Evolutionary conservation across 352 stramenopile species (phyloP).

Genomic region (Pythium periplocum): DNA sequence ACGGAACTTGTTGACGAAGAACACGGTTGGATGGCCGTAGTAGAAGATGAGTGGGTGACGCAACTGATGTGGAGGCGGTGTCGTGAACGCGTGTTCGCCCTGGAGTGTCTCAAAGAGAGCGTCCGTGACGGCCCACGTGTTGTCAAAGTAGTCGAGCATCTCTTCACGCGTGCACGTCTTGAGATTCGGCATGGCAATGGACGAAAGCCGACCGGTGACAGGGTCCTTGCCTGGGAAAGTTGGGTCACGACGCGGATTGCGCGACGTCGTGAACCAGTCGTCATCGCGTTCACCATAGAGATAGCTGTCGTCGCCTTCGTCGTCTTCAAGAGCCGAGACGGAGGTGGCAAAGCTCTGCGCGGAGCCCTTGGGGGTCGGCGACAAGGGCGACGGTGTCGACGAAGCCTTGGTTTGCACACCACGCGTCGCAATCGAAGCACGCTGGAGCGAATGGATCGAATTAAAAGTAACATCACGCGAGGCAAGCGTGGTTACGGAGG

Average conservation of each 20-base stretch:
- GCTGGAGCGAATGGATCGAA: constrained; percentile 10
- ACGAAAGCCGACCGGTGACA: constrained; percentile 35
- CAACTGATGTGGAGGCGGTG: constrained; percentile 89
- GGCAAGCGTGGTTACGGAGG: constrained; percentile 23
- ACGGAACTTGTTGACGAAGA: constrained; percentile 97
- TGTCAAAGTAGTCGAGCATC: constrained; percentile 94
- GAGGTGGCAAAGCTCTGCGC: constrained; percentile 12
- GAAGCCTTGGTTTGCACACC: constrained; percentile 15
- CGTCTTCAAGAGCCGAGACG: constrained; percentile 16
- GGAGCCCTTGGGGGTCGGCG: neutral
- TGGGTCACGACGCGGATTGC: constrained; percentile 47
- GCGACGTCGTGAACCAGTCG: constrained; percentile 71
- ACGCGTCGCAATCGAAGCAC: neutral
- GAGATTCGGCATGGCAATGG: constrained; percentile 84
- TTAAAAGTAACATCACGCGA: constrained; percentile 7
- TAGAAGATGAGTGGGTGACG: constrained; percentile 98
- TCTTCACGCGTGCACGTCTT: constrained; percentile 71
- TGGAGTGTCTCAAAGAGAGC: constrained; percentile 91
- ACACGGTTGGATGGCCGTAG: constrained; percentile 94
- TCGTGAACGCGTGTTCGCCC: constrained; percentile 87
- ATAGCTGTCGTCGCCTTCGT: constrained; percentile 45
- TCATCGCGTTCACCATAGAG: constrained; percentile 55
- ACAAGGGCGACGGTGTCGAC: neutral
- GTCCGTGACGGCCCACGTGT: constrained; percentile 93
- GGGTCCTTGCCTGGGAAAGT: constrained; percentile 51